Evolutionary conservation across 805 yeast species (phyloP).

Genomic region (Barnettozyma californica): DNA sequence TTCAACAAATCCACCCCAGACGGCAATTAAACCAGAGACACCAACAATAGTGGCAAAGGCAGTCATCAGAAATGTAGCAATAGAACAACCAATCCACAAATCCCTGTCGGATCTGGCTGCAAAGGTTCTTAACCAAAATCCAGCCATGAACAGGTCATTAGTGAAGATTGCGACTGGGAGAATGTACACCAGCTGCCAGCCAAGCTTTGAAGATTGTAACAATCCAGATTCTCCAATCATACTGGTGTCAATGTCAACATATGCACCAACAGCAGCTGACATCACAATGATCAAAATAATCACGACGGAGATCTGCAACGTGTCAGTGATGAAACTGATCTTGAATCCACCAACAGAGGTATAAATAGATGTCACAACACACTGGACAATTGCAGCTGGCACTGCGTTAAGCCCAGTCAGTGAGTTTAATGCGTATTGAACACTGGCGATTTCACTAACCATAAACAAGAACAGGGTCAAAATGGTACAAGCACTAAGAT

Average conservation of each 20-base stretch:
- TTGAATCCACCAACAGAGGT: slow-evolving; percentile 87
- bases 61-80: slow-evolving; percentile 67
- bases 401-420: slow-evolving; percentile 75
- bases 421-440: slow-evolving; percentile 69
- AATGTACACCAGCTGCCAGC: slow-evolving; percentile 88
- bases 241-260: slow-evolving; percentile 55
- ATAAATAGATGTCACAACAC: slow-evolving; percentile 81
- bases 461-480: slow-evolving; percentile 80
- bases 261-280: slow-evolving; percentile 71
- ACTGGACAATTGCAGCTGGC: slow-evolving; percentile 78
- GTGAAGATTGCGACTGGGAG: slow-evolving; percentile 82
- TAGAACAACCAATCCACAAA: slow-evolving; percentile 63
- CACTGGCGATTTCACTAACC: slow-evolving; percentile 82
- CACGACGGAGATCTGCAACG: slow-evolving; percentile 75
- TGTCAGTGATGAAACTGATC: slow-evolving; percentile 83
- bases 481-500: slow-evolving; percentile 75
- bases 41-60: slow-evolving; percentile 70
- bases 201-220: slow-evolving; percentile 60
- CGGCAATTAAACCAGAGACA: slow-evolving; percentile 79
- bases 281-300: slow-evolving; percentile 62
- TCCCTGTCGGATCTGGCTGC: slow-evolving; percentile 79
- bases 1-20: slow-evolving; percentile 73
- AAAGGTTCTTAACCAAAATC: slow-evolving; percentile 92
- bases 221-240: slow-evolving; percentile 60
- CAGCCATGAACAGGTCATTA: slow-evolving; percentile 84